Conservation (phyloP, 2,329 filamentous ascomycete genomes). For the Claviceps sorghi region DNA sequence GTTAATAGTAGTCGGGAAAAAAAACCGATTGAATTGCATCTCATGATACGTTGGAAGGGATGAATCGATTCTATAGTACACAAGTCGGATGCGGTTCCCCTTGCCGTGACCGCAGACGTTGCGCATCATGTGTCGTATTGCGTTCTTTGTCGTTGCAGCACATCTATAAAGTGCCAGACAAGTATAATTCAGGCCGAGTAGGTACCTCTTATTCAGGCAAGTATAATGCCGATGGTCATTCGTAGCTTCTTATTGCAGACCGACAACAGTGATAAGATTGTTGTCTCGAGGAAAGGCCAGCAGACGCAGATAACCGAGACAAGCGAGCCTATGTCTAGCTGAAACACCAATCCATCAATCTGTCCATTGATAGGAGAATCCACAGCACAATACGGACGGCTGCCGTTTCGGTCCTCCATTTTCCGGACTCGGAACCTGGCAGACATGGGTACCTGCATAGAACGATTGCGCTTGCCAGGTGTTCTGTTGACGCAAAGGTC, state of each 20-base stretch:
- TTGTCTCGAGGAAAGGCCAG: neutral
- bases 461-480: neutral
- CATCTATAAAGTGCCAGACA: no score
- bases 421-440: neutral
- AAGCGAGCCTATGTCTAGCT: neutral
- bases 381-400: neutral
- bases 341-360: neutral
- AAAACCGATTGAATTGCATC: neutral
- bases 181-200: neutral
- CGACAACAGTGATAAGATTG: neutral
- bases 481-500: neutral
- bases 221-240: no score
- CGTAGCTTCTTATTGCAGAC: neutral
- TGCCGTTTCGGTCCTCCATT: neutral
- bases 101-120: neutral
- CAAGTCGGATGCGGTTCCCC: neutral
- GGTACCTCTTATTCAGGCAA: no score
- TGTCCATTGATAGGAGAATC: neutral
- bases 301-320: neutral
- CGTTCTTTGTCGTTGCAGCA: neutral
- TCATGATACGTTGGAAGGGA: neutral
- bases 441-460: neutral
- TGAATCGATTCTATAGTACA: neutral
- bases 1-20: neutral
- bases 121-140: neutral